These are phyloP conservation scores for Hyphochytrium catenoides DNA, from an alignment of 352 stramenopile genomes.

Conservation along the genomic window DNA sequence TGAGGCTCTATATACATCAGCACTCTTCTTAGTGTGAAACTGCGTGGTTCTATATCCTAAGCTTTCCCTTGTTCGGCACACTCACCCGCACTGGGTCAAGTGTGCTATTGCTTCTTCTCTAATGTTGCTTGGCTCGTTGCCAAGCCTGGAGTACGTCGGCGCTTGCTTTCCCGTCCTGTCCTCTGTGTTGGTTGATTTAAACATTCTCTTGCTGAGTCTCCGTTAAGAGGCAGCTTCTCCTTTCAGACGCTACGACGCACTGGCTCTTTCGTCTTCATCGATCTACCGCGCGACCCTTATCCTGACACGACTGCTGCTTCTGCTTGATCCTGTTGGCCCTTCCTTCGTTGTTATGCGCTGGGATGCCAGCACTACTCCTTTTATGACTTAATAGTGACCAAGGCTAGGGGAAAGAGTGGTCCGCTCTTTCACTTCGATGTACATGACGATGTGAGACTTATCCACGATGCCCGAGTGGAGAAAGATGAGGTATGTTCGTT, in stretches of 20 bases:
- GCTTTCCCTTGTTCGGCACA: too few relatives aligned
- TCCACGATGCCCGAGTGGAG: constrained; percentile 80
- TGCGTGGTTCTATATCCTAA: too few relatives aligned
- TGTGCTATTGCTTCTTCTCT: too few relatives aligned
- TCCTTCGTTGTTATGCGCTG: background rate
- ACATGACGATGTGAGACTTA: constrained; percentile 65
- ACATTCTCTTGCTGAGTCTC: too few relatives aligned
- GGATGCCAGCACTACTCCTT: constrained; percentile 89
- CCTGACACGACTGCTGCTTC: background rate
- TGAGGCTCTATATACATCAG: background rate
- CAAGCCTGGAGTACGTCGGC: too few relatives aligned
- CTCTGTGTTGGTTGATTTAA: constrained; percentile 1
- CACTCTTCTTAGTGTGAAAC: background rate
- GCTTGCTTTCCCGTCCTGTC: too few relatives aligned
- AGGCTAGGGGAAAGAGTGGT: constrained; percentile 86
- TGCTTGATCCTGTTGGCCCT: background rate
- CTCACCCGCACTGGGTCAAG: too few relatives aligned
- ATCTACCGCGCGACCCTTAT: too few relatives aligned
- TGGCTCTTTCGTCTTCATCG: too few relatives aligned
- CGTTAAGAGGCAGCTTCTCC: constrained; percentile 11
- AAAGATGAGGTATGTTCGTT: constrained; percentile 65
- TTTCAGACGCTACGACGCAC: constrained; percentile 18
- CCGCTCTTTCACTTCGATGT: constrained; percentile 96
- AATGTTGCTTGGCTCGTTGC: too few relatives aligned
- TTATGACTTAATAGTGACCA: constrained; percentile 94